Evolutionary conservation across 306 rosid genomes (phyloP), one percentile per base, ranked within the genome.

Genomic region (Vigna mungo): DNA sequence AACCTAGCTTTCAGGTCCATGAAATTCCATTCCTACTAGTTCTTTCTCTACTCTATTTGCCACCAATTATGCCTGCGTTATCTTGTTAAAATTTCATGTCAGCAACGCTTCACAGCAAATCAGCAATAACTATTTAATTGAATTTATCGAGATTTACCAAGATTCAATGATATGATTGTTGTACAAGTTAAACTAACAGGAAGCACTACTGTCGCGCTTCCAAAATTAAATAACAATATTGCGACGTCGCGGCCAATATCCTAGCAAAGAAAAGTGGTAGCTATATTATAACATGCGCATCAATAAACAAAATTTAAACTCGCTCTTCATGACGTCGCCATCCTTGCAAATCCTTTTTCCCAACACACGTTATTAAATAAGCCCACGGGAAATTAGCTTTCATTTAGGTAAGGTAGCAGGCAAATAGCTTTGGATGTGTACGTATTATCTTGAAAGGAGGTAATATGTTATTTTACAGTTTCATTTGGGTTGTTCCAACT

Each of bases 381-480:
- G 25, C 60, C 41, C 11, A n/a, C 16, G 49, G 23, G 20, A 53
- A 77, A 77, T 67, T 77, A 52, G 23, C 18, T 23, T 55, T n/a
- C 23, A 3, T 54, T 68, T 66, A 43, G 53, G 71, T 43, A 56
- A 49, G 66, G 53, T 63, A 39, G 67, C 30, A 64, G 68, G 36
- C 55, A 74, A 80, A 74, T 51, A 46, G 54, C 47, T 74, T 66
- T 37, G 30, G 60, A 72, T 17, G 51, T 39, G 14, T 25, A 41
- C 32, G 52, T 37, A 9, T 8, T 15, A 59, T 70, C 47, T 1
- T 30, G 8, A 25, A 49, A 47, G 37, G 46, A 71, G 47, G 30
- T 71, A 71, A 9, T 51, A 63, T 53, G 30, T 14, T 51, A 3
- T 41, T 18, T 39, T 54, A 7, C 10, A 16, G 43, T 27, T 30